Evolutionary conservation across 2,329 filamentous ascomycete genomes (phyloP), one percentile per base, ranked within the genome.

Genomic region (Ceratocystis variospora): DNA sequence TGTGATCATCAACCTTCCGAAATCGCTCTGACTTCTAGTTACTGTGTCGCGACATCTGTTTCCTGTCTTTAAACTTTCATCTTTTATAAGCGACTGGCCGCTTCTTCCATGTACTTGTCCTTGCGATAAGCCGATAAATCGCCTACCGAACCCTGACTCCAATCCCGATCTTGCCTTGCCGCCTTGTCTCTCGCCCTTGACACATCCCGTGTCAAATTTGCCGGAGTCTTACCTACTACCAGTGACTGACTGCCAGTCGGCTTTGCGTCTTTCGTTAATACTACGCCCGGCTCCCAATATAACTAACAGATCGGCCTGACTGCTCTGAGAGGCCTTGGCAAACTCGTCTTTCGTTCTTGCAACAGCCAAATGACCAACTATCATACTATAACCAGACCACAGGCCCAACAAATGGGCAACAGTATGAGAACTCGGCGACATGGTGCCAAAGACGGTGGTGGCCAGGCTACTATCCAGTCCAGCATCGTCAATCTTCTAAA

Each of bases 401-500:
- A 65, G 7, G 63, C 62, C 59, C 31, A 57, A 57, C 25, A 72
- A 70, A 72, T 75, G 70, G 76, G 73, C 75, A 77, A 76, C 68
- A 83, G 83, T 80, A 75, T 79, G 69, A 79, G 82, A 75, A 75
- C 76, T 73, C 83, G 85, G 74, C 78, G 81, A 71, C 79, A 85
- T 73, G 83, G 81, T 69, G 86, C 87, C 72, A 91, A 91, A 77
- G 85, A 88, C 75, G 83, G 81, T 66, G 87, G 87, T 68, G 92
- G 94, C 65, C 84, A 92, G 73, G 94, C 94, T 71, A 88, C 89
- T 71, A 96, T 89, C 85, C 76, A 87, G 65, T 96, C 91, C 78
- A 96, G 92, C 74, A 88, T 94, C 70, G 88, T 97, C 77, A 99
- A 99, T 75, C 80, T 99, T 70, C 81, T 97, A 70, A 99, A 99